Conservation (phyloP, 148 eudicot species). For the Euryodendron excelsum region DNA sequence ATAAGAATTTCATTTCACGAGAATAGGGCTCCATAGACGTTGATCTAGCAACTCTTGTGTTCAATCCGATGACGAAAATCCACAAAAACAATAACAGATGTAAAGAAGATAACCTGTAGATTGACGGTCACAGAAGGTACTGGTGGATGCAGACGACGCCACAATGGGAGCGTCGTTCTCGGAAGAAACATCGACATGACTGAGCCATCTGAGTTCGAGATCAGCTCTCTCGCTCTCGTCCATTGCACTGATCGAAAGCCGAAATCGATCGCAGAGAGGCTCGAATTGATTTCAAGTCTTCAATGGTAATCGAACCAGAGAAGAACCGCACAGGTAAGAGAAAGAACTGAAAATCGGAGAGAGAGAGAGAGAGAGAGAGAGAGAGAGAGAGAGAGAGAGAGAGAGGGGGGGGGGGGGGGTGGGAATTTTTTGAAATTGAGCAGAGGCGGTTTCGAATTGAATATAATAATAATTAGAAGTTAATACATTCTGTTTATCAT, state of each 20-base stretch:
- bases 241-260: background rate
- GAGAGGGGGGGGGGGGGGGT: background rate
- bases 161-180: background rate
- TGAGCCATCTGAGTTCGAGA: background rate
- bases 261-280: background rate
- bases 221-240: constrained; percentile 3
- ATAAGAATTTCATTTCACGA: background rate
- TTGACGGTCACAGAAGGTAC: background rate
- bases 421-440: constrained; percentile 5
- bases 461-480: background rate
- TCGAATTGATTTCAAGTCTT: background rate
- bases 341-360: too few relatives aligned
- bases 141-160: background rate
- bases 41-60: background rate
- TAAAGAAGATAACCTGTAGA: background rate
- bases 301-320: constrained; percentile 1
- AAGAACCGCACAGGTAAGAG: too few relatives aligned
- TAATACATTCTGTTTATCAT: too few relatives aligned
- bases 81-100: background rate
- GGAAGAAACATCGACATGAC: background rate
- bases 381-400: background rate
- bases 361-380: background rate
- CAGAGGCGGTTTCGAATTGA: constrained; percentile 13
- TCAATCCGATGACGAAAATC: too few relatives aligned
- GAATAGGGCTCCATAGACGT: background rate